Evolutionary conservation across 768 basidiomycete genomes (phyloP), one percentile per base, ranked within the genome.

Genomic region (Leccinum rimulosum): DNA sequence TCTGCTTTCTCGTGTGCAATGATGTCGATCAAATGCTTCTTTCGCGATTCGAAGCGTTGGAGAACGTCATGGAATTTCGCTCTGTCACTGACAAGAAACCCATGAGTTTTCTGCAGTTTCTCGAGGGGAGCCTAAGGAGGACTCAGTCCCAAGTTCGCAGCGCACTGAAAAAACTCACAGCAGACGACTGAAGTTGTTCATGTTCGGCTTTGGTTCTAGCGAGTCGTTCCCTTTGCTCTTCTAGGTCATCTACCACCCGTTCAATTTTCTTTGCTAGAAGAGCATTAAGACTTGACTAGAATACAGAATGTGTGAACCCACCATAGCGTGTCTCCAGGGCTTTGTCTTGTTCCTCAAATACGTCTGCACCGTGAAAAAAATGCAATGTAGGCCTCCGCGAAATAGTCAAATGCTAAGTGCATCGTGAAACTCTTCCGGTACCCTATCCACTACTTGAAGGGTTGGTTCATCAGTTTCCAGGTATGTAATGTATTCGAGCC

Each of bases 11-110:
- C 87, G 52, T 80, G 79, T 4, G 83, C 80, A 61, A 91, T 87
- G 35, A 83, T 81, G 55, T 89, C 84, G 27, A 83, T 79, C 25
- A 89, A 70, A 62, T 86, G 86, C 65, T 87, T 84, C 70, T 86
- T 87, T 62, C 88, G 79, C 22, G 77, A 78, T 71, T 89, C 88
- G 58, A 86, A 86, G 36, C 88, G 83, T 49, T 85, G 80, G 3
- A 92, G 79, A 56, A 89, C 87, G 60, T 86, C 85, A 64, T 86
- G 84, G 62, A 92, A 88, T 71, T 93, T 94, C 59, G 88, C 82
- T 68, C 84, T 81, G 70, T 97, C 94, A 25, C 80, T 80, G 61
- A 82, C 83, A 50, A 93, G 79, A 45, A 85, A 77, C 3, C 82
- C 80, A 58, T 87, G 84, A 47, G 83, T 81, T 40, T 83, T 81